These are phyloP conservation scores for Cladosporium sp. DNA, from an alignment of 2,329 filamentous ascomycete species.

Conservation along the genomic window DNA sequence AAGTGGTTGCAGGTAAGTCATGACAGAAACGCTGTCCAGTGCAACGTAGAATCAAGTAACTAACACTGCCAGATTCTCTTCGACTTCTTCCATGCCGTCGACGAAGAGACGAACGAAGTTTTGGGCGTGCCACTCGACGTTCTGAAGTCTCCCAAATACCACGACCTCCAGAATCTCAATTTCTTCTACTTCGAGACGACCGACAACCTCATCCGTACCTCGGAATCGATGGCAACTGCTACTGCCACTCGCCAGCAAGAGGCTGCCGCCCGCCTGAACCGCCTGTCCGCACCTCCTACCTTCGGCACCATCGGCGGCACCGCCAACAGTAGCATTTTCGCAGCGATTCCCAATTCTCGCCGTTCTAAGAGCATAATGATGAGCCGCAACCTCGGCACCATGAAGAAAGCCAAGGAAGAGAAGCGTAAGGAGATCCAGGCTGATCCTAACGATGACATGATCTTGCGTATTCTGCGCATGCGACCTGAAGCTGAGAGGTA, in stretches of 20 bases:
- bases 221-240: conserved; percentile 89
- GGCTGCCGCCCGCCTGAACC: conserved; percentile 53
- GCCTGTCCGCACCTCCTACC: conserved; percentile 66
- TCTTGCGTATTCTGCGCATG: conserved; percentile 91
- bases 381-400: conserved; percentile 89
- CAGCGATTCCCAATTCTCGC: conserved; percentile 58
- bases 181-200: conserved; percentile 98
- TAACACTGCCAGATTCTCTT: conserved; percentile 62
- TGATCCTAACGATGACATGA: conserved; percentile 97
- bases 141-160: conserved; percentile 95
- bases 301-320: conserved; percentile 33
- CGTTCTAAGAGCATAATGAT: conserved; percentile 73
- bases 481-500: conserved; percentile 85
- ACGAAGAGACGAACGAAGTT: conserved; percentile 78
- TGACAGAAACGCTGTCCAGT: background rate
- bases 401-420: conserved; percentile 93
- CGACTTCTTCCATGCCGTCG: conserved; percentile 90
- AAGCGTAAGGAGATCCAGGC: conserved; percentile 94
- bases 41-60: background rate
- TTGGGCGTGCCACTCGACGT: conserved; percentile 88
- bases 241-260: conserved; percentile 74
- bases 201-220: conserved; percentile 89
- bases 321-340: conserved; percentile 52
- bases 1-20: conserved; percentile 72
- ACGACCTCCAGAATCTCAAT: conserved; percentile 92